phyloP scores from a whole-genome alignment of 2,329 filamentous ascomycete genomes.

The Nothomitra cinnamomea region DNA sequence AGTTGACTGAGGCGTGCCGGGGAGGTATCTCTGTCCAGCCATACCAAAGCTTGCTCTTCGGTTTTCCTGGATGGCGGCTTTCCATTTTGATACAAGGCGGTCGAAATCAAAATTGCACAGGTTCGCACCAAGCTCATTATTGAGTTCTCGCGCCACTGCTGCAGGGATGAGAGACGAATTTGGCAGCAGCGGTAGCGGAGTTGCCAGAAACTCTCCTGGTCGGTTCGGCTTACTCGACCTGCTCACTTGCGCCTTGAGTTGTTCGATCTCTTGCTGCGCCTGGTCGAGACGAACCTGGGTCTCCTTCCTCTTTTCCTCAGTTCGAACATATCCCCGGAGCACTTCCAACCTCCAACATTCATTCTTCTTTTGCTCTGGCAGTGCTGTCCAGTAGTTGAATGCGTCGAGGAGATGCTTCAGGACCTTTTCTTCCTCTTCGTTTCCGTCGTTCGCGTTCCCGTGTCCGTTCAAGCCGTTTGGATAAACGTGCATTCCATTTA shows the following conservation, averaged over 20 bases:
- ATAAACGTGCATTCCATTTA: slow-evolving; percentile 3
- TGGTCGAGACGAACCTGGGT: slow-evolving; percentile 26
- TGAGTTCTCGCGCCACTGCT: slow-evolving; percentile 22
- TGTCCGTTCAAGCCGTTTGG: slow-evolving; percentile 16
- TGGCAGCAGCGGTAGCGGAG: slow-evolving; percentile 27
- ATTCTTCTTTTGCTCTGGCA: slow-evolving; percentile 30
- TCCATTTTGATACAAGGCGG: slow-evolving; percentile 30
- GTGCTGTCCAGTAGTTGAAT: slow-evolving; percentile 56
- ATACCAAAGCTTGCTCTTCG: slow-evolving; percentile 6
- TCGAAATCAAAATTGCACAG: slow-evolving; percentile 29
- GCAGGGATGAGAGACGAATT: slow-evolving; percentile 15
- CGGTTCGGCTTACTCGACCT: slow-evolving; percentile 28
- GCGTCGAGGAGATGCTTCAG: slow-evolving; percentile 60
- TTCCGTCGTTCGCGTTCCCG: slow-evolving; percentile 19
- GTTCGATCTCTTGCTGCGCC: slow-evolving; percentile 30
- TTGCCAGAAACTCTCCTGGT: slow-evolving; percentile 30
- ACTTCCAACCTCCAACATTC: slow-evolving; percentile 30
- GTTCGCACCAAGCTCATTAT: slow-evolving; percentile 7
- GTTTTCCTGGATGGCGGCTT: slow-evolving; percentile 9
- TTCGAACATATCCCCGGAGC: slow-evolving; percentile 27
- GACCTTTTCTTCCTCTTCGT: slow-evolving; percentile 47
- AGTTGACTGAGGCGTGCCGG: slow-evolving; percentile 1
- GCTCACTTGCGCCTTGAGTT: slow-evolving; percentile 30
- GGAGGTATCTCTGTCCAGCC: slow-evolving; percentile 9
- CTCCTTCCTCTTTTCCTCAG: slow-evolving; percentile 26